Evolutionary conservation across 2,329 filamentous ascomycete species (phyloP).

Genomic region (Thermothelomyces thermophilus): DNA sequence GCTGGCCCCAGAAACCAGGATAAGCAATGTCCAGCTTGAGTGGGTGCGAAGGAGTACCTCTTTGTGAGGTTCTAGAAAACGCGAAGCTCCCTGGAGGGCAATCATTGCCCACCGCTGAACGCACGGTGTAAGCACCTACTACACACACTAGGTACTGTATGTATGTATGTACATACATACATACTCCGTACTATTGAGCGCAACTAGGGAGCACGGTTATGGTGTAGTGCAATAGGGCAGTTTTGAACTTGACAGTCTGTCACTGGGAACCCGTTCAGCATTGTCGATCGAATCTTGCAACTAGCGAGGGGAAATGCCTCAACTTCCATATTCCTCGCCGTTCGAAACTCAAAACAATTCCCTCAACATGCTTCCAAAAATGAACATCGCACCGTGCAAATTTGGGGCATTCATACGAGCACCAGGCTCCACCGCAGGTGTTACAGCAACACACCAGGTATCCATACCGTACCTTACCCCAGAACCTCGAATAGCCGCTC

Average conservation of each 20-base stretch:
- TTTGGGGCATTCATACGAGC: not conserved
- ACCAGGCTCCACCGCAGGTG: constrained; percentile 5
- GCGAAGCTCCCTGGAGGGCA: too few relatives aligned
- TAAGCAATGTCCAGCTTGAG: not conserved
- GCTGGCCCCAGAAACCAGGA: too few relatives aligned
- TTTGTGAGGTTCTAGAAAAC: too few relatives aligned
- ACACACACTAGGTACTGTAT: too few relatives aligned
- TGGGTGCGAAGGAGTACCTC: not conserved
- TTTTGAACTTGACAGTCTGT: too few relatives aligned
- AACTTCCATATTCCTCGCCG: not conserved
- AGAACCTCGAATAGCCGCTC: constrained; percentile 27
- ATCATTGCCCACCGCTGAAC: too few relatives aligned
- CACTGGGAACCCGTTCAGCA: too few relatives aligned
- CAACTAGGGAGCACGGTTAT: not conserved
- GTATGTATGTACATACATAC: too few relatives aligned
- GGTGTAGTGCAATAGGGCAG: too few relatives aligned
- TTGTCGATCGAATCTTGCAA: not conserved
- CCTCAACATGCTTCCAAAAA: not conserved
- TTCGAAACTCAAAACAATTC: not conserved
- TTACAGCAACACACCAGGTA: too few relatives aligned
- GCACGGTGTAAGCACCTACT: too few relatives aligned
- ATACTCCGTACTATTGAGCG: too few relatives aligned
- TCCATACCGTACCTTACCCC: constrained; percentile 10
- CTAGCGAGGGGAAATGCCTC: not conserved
- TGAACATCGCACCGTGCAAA: not conserved